Conservation (phyloP, 2,329 filamentous ascomycete species). For the Dothiorella sarmentorum region DNA sequence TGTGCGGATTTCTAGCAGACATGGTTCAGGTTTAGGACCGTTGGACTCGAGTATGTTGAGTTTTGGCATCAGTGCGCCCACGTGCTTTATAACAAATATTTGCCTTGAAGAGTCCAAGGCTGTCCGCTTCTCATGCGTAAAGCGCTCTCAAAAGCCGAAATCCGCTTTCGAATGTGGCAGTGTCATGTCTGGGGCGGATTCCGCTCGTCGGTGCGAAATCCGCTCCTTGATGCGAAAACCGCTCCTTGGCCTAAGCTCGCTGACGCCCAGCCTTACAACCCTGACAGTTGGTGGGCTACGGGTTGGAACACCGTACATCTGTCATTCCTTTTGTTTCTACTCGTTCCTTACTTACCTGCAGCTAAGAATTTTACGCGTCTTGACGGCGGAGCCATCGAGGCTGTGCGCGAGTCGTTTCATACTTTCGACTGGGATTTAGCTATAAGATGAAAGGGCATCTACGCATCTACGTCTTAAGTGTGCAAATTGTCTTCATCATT, state of each 20-base stretch:
- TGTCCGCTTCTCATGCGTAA: too few species aligned
- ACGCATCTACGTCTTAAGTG: not conserved
- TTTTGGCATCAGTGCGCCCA: too few species aligned
- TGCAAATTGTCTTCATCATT: not conserved
- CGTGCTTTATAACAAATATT: too few species aligned
- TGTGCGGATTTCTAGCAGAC: not conserved
- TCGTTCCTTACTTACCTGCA: not conserved
- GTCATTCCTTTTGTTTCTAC: not conserved
- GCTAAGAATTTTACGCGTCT: not conserved
- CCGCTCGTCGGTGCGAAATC: too few species aligned
- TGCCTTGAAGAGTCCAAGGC: too few species aligned
- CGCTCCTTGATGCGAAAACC: not conserved
- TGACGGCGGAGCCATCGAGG: not conserved
- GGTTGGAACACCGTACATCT: not conserved
- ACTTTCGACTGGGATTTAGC: too few species aligned
- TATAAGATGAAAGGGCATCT: not conserved
- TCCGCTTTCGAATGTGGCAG: too few species aligned
- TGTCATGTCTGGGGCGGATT: too few species aligned
- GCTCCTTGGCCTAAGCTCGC: not conserved
- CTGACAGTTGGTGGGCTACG: too few species aligned
- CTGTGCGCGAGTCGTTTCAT: not conserved
- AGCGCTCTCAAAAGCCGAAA: too few species aligned
- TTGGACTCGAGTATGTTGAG: too few species aligned
- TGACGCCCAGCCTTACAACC: not conserved
- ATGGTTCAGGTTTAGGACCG: not conserved